Evolutionary conservation across 257 asterid species (phyloP), one percentile per base, ranked within the genome.

Genomic region (Solanum etuberosum): DNA sequence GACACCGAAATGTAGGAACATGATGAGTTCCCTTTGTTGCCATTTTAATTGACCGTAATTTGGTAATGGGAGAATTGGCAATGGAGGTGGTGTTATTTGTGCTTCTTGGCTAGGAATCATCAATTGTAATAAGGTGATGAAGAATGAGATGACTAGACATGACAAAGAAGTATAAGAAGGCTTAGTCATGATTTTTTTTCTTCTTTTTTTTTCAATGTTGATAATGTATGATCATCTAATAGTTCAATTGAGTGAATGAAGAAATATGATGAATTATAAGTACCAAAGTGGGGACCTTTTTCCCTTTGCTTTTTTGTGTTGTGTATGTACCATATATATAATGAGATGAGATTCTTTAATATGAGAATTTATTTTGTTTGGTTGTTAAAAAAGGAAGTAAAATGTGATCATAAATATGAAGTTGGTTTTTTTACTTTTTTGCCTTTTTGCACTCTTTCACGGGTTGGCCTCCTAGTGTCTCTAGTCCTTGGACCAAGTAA

Each of bases 21-120:
- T 95, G 37, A 97, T 97, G 92, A 97, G 57, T 85, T 97, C 98
- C 54, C 98, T 90, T 86, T 94, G 97, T 65, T 97, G 99, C 99
- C 99, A 97, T 94, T 97, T 93, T 70, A 97, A 46, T 42, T 97
- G 99, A 84, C 98, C 91, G 21, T 90, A 92, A 3, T 93, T 89
- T 25, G 99, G 98, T 35, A 97, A 72, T 7, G 99, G 99, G 9
- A 92, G 97, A 59, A 97, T 87, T 38, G 99, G 99, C 89, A 97
- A 89, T 3, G 99, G 99, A 3, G 99, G 99, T 20, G 98, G 91
- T 46, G 93, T 61, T 32, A 27, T 59, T 67, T 87, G 34, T 3
- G 5, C 40, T 29, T 31, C 27, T 83, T 83, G 89, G 9, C 68
- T 35, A 63, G 92, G 85, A 32, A 83, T 18, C 18, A 85, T 7